phyloP scores from a whole-genome alignment of 164 flowering plant species.

The Piper betle region DNA sequence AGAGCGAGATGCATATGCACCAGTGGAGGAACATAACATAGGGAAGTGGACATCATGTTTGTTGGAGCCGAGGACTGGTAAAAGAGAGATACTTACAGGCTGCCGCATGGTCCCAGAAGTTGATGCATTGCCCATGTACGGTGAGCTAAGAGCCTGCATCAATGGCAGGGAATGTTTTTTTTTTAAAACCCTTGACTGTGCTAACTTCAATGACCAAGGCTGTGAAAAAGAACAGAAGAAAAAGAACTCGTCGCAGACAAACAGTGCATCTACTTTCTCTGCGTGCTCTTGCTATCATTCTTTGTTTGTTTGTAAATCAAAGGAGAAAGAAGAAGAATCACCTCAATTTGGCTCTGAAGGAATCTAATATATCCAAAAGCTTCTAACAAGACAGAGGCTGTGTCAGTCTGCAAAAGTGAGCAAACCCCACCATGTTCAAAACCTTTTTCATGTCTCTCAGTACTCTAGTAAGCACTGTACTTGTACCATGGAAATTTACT shows the following conservation, averaged over 20 bases:
- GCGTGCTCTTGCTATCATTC: slow-evolving; percentile 17
- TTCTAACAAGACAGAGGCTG: slow-evolving; percentile 94
- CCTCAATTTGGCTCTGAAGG: slow-evolving; percentile 95
- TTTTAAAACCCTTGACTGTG: slow-evolving; percentile 3
- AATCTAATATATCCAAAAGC: slow-evolving; percentile 94
- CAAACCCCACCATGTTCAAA: slow-evolving; percentile 6
- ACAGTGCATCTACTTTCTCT: slow-evolving; percentile 21
- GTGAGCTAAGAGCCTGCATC: slow-evolving; percentile 75
- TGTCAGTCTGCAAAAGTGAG: slow-evolving; percentile 99
- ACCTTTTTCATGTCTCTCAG: neutral
- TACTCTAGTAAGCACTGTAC: neutral
- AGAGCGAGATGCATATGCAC: slow-evolving; percentile 9
- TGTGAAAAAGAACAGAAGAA: slow-evolving; percentile 3
- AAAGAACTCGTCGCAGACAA: slow-evolving; percentile 3
- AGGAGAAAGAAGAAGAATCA: slow-evolving; percentile 23
- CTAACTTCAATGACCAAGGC: slow-evolving; percentile 23
- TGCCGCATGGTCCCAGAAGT: slow-evolving; percentile 39
- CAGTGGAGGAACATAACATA: slow-evolving; percentile 4
- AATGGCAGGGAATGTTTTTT: slow-evolving; percentile 12
- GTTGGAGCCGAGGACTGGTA: neutral
- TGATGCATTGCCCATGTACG: slow-evolving; percentile 55
- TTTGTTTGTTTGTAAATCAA: slow-evolving; percentile 16
- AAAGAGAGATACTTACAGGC: slow-evolving; percentile 36
- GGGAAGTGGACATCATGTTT: neutral
- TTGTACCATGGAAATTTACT: slow-evolving; percentile 3